Percentiles rank a stretch among this genome's conserved stretches.
These are phyloP conservation scores for Scedosporium aurantiacum DNA, from an alignment of 2,329 filamentous ascomycete genomes.

Conservation along the genomic window DNA sequence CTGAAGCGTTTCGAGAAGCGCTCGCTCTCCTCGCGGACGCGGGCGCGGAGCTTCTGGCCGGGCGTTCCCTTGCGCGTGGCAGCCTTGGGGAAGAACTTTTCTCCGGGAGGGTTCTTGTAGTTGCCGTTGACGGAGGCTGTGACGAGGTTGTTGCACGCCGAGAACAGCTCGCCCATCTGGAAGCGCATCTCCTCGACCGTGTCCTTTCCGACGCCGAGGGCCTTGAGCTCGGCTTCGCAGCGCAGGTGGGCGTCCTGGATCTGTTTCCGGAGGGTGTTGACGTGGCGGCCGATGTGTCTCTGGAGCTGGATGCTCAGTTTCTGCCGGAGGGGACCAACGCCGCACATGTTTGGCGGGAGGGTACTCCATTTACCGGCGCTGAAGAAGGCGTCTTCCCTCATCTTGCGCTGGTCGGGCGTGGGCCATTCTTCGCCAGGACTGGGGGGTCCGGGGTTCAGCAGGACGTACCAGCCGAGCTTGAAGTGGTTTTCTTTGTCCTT, in stretches of 20 bases:
- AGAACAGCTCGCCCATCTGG: slow-evolving; percentile 42
- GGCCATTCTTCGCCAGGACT: slow-evolving; percentile 33
- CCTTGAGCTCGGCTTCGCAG: slow-evolving; percentile 37
- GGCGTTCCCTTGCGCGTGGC: slow-evolving; percentile 38
- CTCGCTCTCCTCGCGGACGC: slow-evolving; percentile 40
- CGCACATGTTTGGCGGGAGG: slow-evolving; percentile 36
- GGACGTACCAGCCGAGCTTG: slow-evolving; percentile 39
- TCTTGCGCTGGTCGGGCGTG: slow-evolving; percentile 27
- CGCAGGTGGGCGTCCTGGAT: slow-evolving; percentile 38
- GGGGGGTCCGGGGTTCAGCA: slow-evolving; percentile 36
- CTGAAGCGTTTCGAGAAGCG: slow-evolving; percentile 36
- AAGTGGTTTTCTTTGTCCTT: slow-evolving; percentile 38
- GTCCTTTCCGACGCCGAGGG: slow-evolving; percentile 38
- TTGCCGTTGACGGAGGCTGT: slow-evolving; percentile 42
- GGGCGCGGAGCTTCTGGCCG: slow-evolving; percentile 38
- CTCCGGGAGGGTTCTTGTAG: slow-evolving; percentile 43
- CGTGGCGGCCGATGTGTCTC: slow-evolving; percentile 39
- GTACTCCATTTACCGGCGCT: slow-evolving; percentile 35
- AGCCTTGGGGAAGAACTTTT: slow-evolving; percentile 38
- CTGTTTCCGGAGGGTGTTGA: slow-evolving; percentile 37
- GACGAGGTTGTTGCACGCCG: slow-evolving; percentile 40
- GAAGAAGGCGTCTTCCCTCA: slow-evolving; percentile 37
- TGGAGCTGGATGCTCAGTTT: slow-evolving; percentile 40
- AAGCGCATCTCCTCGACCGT: slow-evolving; percentile 42
- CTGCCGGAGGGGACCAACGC: slow-evolving; percentile 31